Conservation (phyloP, 352 stramenopile genomes). For the Pythium pyrilobum region DNA sequence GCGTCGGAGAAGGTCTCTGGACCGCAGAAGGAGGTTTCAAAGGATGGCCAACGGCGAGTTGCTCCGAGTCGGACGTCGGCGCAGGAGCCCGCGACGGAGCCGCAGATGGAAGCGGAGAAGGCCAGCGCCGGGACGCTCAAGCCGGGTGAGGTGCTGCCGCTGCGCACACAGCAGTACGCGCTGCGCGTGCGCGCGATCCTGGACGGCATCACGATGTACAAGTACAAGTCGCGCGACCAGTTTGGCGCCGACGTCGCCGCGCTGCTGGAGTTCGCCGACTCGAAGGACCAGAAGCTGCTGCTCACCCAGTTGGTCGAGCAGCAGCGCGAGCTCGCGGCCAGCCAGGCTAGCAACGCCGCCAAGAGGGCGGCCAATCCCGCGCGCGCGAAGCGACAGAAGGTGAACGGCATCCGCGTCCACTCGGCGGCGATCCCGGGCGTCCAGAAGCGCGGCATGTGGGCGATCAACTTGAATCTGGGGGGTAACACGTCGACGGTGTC, state of each 20-base stretch:
- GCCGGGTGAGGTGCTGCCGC: not conserved
- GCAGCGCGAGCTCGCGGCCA: conserved; percentile 16
- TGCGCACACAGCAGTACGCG: conserved; percentile 10
- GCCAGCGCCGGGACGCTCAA: not conserved
- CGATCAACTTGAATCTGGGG: conserved; percentile 45
- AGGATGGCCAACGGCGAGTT: not conserved
- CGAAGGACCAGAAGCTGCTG: conserved; percentile 17
- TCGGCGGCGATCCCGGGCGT: conserved; percentile 32
- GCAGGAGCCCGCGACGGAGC: not conserved
- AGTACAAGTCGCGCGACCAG: conserved; percentile 46
- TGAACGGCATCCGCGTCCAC: conserved; percentile 28
- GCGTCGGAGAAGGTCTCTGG: not conserved
- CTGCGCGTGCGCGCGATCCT: conserved; percentile 11
- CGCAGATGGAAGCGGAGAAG: not conserved
- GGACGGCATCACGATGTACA: conserved; percentile 22
- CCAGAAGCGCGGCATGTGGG: conserved; percentile 36
- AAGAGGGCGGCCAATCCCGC: too few species aligned
- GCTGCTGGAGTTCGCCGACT: conserved; percentile 25
- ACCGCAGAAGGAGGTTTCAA: not conserved
- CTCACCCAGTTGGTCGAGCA: conserved; percentile 20
- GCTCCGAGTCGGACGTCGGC: too few species aligned
- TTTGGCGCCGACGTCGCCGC: conserved; percentile 48
- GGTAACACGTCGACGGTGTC: conserved; percentile 38
- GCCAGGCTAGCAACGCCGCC: not conserved
- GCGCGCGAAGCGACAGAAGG: conserved; percentile 8